Base-by-base conservation (phyloP, 306 rosid genomes). In the Sindora glabra region DNA sequence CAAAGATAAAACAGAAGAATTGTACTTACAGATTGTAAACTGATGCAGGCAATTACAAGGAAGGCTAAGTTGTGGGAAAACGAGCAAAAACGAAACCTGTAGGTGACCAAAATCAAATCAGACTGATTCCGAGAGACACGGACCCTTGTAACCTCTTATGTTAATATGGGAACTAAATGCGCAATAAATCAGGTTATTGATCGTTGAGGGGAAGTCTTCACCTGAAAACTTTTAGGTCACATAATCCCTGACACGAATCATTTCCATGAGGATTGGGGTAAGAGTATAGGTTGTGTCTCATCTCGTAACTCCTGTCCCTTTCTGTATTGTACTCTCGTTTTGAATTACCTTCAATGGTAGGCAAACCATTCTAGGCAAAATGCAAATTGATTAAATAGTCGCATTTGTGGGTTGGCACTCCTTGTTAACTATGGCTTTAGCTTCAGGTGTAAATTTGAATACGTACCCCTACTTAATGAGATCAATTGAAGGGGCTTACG, bases 391-490 rank as follows among this genome's bases (percentile, higher is more conserved):
- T 50, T 32, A n/a, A 26, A 46, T 40, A 23, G 29, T 69, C 30
- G 55, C 51, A 56, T 57, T 39, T 10, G 78, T 86, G 78, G 22
- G 97, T 87, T 86, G 65, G 62, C 47, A 68, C 30, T 95, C 83
- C 92, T 61, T 65, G 58, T 62, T 83, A 72, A 52, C 66, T 74
- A 65, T 79, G 57, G 65, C 95, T 91, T 91, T 37, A 81, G 72
- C 88, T 78, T 79, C 42, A 85, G 81, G 88, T 67, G 79, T 73
- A 51, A 71, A 78, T 24, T 30, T 63, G 62, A 50, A 69, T 51
- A 60, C 63, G 73, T 72, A 71, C 74, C 49, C 42, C 73, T 14
- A 51, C 36, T 63, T 15, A n/a, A 0, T 21, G 25, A 12, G 15
- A 3, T 52, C 48, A n/a, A 61, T 29, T 22, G 23, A 24, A 67